A percentile compares a stretch with the other conserved stretches of the same genome.
Evolutionary conservation across 1,139 yeast species (phyloP).

Genomic region (Blastobotrys niveus): DNA sequence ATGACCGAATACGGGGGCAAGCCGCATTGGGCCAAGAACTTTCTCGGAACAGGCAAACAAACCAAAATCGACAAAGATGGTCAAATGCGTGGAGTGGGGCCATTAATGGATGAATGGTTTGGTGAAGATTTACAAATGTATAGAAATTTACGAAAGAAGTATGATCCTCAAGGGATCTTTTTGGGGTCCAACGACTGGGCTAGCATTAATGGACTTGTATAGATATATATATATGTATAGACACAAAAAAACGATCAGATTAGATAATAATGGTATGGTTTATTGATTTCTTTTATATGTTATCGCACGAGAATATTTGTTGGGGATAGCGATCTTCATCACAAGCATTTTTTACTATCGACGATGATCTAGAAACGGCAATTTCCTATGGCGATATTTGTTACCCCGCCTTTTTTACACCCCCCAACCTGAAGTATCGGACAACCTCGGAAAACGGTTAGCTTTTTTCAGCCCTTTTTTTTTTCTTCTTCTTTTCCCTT

Average conservation of each 20-base stretch:
- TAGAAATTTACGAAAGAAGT: constrained; percentile 54
- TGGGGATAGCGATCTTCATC: too few relatives aligned
- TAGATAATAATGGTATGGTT: background rate
- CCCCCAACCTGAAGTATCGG: too few relatives aligned
- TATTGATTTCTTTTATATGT: too few relatives aligned
- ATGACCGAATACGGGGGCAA: constrained; percentile 77
- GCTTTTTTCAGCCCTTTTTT: background rate
- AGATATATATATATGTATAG: background rate
- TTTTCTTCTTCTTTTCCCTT: background rate
- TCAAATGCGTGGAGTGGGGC: constrained; percentile 74
- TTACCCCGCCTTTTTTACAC: too few relatives aligned
- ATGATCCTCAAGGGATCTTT: constrained; percentile 81
- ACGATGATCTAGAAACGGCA: too few relatives aligned
- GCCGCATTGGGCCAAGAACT: constrained; percentile 99
- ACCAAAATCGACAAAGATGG: constrained; percentile 46
- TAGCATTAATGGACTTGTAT: constrained; percentile 64
- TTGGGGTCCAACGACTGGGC: constrained; percentile 67
- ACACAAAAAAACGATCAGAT: background rate
- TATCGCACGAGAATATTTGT: too few relatives aligned
- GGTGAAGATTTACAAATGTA: constrained; percentile 62
- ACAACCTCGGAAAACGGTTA: too few relatives aligned
- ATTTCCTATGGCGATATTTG: too few relatives aligned
- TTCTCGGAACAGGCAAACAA: constrained; percentile 48
- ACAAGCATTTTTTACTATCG: too few relatives aligned
- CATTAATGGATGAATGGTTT: constrained; percentile 69